Percentiles rank a stretch among this genome's conserved stretches.
These are phyloP conservation scores for Ustulina deusta DNA, from an alignment of 2,329 filamentous ascomycete genomes.

Conservation along the genomic window DNA sequence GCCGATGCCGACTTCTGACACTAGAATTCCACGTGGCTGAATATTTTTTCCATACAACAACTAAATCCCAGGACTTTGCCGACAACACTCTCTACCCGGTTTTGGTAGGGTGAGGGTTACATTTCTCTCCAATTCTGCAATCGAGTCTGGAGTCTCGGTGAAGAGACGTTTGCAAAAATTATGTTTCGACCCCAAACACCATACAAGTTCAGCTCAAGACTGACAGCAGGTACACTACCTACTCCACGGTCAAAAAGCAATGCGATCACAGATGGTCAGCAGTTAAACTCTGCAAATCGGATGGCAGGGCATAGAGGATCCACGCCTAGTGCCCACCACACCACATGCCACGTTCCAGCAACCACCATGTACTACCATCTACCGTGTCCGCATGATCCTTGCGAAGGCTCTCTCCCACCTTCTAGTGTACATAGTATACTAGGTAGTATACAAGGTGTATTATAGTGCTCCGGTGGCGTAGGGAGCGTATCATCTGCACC, in stretches of 20 bases:
- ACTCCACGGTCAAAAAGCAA: conserved; percentile 33
- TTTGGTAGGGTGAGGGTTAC: neutral
- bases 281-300: conserved; percentile 37
- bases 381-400: conserved; percentile 38
- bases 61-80: conserved; percentile 19
- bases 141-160: neutral
- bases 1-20: neutral
- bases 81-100: neutral
- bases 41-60: conserved; percentile 6
- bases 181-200: conserved; percentile 4
- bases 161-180: neutral
- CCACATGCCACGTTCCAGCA: conserved; percentile 41
- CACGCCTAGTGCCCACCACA: conserved; percentile 30
- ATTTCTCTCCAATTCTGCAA: neutral
- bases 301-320: conserved; percentile 28
- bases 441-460: no score
- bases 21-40: conserved; percentile 28
- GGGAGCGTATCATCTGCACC: no score
- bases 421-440: neutral
- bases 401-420: conserved; percentile 11
- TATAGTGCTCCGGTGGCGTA: no score
- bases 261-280: conserved; percentile 23
- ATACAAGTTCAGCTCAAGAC: conserved; percentile 24
- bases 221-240: no score
- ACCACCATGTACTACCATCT: conserved; percentile 29